Evolutionary conservation across 2,329 filamentous ascomycete species (phyloP), one percentile per base, ranked within the genome.

Genomic region (Eurotiales sp.): DNA sequence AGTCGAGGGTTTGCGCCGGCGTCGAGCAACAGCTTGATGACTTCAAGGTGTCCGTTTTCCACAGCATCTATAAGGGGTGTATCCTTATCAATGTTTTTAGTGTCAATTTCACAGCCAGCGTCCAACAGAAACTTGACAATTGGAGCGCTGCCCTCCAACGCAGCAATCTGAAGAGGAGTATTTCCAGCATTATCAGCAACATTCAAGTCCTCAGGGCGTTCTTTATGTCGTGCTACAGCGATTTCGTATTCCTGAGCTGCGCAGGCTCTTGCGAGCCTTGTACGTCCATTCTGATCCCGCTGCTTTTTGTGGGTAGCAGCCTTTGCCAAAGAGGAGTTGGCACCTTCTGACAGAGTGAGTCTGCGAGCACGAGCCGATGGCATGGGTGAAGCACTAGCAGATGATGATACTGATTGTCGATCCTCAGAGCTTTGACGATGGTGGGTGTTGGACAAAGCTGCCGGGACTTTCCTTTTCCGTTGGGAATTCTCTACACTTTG

Each of bases 11-110:
- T 95, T 11, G 95, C 92, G 10, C 91, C 92, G 51, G 91, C 86
- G 50, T 87, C 83, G 2, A 99, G 77, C 29, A 99, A 75, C 8
- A 96, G 76, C 62, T 84, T 88, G 37, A 99, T 88, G 3, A 97
- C 92, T 15, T 87, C 88, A 7, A 96, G 68, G 64, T 99, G 91
- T 1, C 89, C 89, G 62, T 99, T 99, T 60, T 97, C 93, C 23
- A 97, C 90, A 4, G 93, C 93, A 73, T 99, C 93, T 49, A 99
- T 86, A 30, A 99, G 79, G 23, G 93, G 93, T 0, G 93, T 97
- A 62, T 99, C 93, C 62, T 89, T 90, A 61, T 90, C 86, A 52
- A 82, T 81, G 52, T 84, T 84, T 61, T 89, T 85, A 45, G 79
- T 92, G 62, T 96, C 88, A 41, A 93, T 79, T 50, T 88, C 86